These are phyloP conservation scores for Vanrija humicola DNA, from an alignment of 1,284 basidiomycete genomes.

Conservation along the genomic window DNA sequence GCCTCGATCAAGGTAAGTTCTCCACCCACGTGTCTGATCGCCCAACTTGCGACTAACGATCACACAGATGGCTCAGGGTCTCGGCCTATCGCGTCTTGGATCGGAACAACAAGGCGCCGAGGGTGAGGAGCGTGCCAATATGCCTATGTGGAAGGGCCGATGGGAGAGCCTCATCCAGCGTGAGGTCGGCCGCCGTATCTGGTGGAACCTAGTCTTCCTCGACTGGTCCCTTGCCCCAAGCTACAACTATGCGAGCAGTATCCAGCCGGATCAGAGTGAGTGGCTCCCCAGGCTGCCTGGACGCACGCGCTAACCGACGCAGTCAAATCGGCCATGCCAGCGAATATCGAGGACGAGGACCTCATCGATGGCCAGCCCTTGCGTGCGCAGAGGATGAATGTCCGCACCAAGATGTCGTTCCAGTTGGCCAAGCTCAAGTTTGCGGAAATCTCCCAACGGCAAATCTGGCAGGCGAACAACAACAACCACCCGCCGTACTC, in stretches of 20 bases:
- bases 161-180: conserved; percentile 50
- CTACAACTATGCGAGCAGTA: conserved; percentile 47
- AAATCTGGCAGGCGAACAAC: conserved; percentile 50
- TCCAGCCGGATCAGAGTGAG: conserved; percentile 51
- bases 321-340: conserved; percentile 48
- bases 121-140: conserved; percentile 24
- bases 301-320: background rate
- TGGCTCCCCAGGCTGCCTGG: conserved; percentile 15
- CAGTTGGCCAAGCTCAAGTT: conserved; percentile 48
- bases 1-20: conserved; percentile 41
- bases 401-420: conserved; percentile 50
- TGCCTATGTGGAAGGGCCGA: conserved; percentile 48
- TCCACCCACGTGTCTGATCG: background rate
- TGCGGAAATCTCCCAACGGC: conserved; percentile 47
- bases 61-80: conserved; percentile 48
- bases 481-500: conserved; percentile 48
- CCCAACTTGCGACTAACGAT: background rate
- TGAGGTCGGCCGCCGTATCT: conserved; percentile 48
- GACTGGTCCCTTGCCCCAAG: conserved; percentile 49
- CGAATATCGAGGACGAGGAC: conserved; percentile 50
- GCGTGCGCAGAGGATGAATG: conserved; percentile 38
- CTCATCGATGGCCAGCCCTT: conserved; percentile 47
- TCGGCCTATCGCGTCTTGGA: conserved; percentile 49
- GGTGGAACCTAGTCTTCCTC: conserved; percentile 50
- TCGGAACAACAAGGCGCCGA: conserved; percentile 44